phyloP scores from a whole-genome alignment of 371 early-diverging fungal genomes.

The Batkoa obscura region DNA sequence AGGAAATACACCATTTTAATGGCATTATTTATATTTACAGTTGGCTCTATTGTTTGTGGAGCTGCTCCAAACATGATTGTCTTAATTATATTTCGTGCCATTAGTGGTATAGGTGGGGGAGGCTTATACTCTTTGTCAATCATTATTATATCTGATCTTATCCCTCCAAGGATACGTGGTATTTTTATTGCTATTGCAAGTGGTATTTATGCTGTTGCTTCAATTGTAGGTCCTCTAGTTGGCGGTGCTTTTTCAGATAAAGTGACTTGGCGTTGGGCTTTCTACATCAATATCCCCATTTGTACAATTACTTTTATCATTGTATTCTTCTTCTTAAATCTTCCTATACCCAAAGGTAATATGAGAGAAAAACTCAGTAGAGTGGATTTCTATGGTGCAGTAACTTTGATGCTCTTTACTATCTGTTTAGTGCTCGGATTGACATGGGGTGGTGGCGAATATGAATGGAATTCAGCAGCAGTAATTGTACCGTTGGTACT shows the following conservation, averaged over 20 bases:
- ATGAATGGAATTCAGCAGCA: conserved; percentile 31
- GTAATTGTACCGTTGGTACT: conserved; percentile 31
- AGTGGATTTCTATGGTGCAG: conserved; percentile 1
- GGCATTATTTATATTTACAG: conserved; percentile 28
- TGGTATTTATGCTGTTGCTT: conserved; percentile 31
- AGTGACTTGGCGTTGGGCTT: conserved; percentile 37
- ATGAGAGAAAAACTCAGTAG: conserved; percentile 25
- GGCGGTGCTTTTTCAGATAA: conserved; percentile 53
- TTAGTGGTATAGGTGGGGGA: conserved; percentile 68
- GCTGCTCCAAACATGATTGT: conserved; percentile 23
- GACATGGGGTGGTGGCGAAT: conserved; percentile 23
- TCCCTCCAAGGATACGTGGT: conserved; percentile 17
- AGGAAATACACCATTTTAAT: conserved; percentile 31
- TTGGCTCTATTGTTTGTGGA: conserved; percentile 35
- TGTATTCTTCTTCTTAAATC: conserved; percentile 25
- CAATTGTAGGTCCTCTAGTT: conserved; percentile 46
- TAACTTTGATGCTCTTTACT: conserved; percentile 1
- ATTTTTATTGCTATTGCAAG: conserved; percentile 30
- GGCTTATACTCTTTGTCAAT: conserved; percentile 45
- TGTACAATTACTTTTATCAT: conserved; percentile 27
- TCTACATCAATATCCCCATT: conserved; percentile 62
- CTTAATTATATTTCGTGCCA: conserved; percentile 51
- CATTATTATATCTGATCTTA: conserved; percentile 34
- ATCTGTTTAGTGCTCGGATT: conserved; percentile 3
- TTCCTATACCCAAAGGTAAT: conserved; percentile 21